These are phyloP conservation scores for Phaffomyces thermotolerans DNA, from an alignment of 805 yeast genomes.

Conservation along the genomic window DNA sequence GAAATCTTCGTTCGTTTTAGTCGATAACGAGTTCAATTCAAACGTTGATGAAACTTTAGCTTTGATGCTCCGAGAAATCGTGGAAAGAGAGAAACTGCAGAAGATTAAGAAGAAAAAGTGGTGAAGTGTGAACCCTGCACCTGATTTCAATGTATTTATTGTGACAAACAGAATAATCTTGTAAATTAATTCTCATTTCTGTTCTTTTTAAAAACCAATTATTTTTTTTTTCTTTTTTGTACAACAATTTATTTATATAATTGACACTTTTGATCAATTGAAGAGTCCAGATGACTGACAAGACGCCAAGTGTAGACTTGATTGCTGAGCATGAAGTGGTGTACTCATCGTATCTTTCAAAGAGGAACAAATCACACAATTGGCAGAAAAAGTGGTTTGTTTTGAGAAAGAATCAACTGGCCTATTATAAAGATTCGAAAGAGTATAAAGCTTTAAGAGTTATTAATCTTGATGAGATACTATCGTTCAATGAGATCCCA, in stretches of 20 bases:
- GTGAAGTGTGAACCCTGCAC: too few species aligned
- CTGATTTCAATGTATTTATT: too few species aligned
- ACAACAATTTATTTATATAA: too few species aligned
- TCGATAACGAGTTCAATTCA: slow-evolving; percentile 45
- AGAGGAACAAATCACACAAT: slow-evolving; percentile 27
- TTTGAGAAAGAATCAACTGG: slow-evolving; percentile 30
- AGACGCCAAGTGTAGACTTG: background rate
- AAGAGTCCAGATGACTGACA: background rate
- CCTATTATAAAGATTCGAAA: slow-evolving; percentile 32
- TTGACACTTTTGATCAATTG: too few species aligned
- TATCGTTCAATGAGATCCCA: slow-evolving; percentile 16
- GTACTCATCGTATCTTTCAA: slow-evolving; percentile 25
- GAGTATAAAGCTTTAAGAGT: slow-evolving; percentile 34
- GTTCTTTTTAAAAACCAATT: too few species aligned
- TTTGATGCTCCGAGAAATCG: slow-evolving; percentile 50
- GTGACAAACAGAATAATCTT: too few species aligned
- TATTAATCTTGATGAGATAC: slow-evolving; percentile 16
- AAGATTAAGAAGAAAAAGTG: slow-evolving; percentile 8
- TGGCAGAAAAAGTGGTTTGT: slow-evolving; percentile 37
- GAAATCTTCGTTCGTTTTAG: slow-evolving; percentile 57
- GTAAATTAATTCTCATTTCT: too few species aligned
- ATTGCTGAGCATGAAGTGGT: slow-evolving; percentile 15
- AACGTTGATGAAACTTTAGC: slow-evolving; percentile 53
- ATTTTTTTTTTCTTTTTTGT: too few species aligned
- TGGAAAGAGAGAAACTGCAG: slow-evolving; percentile 36